Evolutionary conservation across 2,329 filamentous ascomycete species (phyloP).

Genomic region (Tothia fuscella): DNA sequence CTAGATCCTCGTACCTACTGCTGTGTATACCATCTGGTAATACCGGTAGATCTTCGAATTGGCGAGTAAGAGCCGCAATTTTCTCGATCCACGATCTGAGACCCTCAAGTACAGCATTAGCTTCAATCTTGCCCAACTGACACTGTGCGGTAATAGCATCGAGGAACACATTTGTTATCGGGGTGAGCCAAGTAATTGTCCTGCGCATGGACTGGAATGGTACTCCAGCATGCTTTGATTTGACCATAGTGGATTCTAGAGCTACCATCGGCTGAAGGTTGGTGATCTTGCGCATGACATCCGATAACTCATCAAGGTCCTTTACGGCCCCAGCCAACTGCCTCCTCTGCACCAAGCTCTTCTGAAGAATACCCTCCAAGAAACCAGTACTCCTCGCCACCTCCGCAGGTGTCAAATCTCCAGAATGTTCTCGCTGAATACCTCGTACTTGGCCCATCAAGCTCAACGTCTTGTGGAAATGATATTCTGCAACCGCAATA

Average conservation of each 20-base stretch:
- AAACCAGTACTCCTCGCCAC: slow-evolving; percentile 68
- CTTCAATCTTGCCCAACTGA: slow-evolving; percentile 41
- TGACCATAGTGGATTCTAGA: not conserved
- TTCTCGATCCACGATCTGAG: not conserved
- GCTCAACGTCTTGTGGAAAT: slow-evolving; percentile 70
- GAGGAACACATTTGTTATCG: slow-evolving; percentile 51
- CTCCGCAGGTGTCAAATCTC: slow-evolving; percentile 73
- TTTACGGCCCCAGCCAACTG: slow-evolving; percentile 32
- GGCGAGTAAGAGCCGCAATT: not conserved
- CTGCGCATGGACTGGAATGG: not conserved
- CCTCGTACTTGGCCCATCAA: slow-evolving; percentile 56
- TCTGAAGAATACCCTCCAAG: slow-evolving; percentile 70
- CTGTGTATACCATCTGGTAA: slow-evolving; percentile 3
- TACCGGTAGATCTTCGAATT: not conserved
- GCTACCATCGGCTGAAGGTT: slow-evolving; percentile 14
- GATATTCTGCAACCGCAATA: slow-evolving; percentile 47
- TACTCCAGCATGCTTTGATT: not conserved
- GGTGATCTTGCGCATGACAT: slow-evolving; percentile 23
- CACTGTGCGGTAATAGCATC: slow-evolving; percentile 55
- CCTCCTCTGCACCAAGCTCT: slow-evolving; percentile 49
- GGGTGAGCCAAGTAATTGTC: slow-evolving; percentile 5
- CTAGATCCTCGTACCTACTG: not conserved
- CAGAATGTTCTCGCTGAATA: slow-evolving; percentile 60
- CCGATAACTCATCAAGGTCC: slow-evolving; percentile 29
- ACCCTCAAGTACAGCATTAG: not conserved